Conservation (phyloP, 345 rosid species). For the Eucalyptus sp. region DNA sequence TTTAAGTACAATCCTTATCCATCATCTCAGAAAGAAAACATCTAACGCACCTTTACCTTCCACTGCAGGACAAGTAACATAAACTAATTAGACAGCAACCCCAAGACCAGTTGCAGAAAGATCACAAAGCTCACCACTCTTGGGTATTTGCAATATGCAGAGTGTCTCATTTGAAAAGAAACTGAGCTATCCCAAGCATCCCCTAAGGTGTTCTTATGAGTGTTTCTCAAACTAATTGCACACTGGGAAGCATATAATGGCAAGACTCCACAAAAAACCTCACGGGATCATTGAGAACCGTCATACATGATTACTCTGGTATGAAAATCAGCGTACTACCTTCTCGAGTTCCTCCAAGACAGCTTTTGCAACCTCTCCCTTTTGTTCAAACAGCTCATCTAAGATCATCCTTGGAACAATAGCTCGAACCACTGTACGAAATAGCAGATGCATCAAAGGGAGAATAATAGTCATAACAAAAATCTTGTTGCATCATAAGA, state of each 20-base stretch:
- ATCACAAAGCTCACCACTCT: background rate
- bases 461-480: background rate
- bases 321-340: slow-evolving; percentile 19
- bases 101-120: background rate
- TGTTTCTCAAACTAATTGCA: background rate
- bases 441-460: background rate
- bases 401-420: slow-evolving; percentile 76
- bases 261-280: background rate
- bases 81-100: background rate
- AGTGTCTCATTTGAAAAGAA: background rate
- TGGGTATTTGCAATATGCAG: background rate
- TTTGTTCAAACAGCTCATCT: slow-evolving; percentile 93
- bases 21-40: background rate
- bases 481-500: background rate
- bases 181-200: background rate
- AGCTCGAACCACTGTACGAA: slow-evolving; percentile 76
- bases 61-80: background rate
- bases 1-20: background rate
- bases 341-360: slow-evolving; percentile 93
- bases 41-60: background rate
- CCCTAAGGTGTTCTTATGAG: background rate
- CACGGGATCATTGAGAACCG: background rate
- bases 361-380: slow-evolving; percentile 94
- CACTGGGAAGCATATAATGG: background rate
- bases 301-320: background rate